These are phyloP conservation scores for Aegilops bicornis DNA, from an alignment of 176 grass and related monocot species.

Conservation along the genomic window DNA sequence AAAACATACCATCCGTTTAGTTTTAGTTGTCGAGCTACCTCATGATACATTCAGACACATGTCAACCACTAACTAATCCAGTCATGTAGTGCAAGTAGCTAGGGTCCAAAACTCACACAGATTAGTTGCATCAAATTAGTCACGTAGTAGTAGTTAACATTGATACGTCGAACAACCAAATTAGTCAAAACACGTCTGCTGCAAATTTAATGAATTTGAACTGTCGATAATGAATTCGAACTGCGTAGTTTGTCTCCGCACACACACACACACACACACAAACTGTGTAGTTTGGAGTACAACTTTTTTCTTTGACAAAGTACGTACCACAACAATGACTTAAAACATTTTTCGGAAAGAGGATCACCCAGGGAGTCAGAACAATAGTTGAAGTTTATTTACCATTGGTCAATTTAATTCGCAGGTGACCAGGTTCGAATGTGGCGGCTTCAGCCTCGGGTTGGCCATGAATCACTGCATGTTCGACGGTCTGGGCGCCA, in stretches of 20 bases:
- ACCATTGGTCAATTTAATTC: not conserved
- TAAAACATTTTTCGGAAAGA: too few relatives aligned
- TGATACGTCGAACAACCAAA: not conserved
- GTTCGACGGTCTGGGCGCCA: slow-evolving; percentile 87
- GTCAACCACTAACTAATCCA: not conserved
- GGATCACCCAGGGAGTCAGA: too few relatives aligned
- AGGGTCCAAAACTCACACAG: not conserved
- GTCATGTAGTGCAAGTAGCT: not conserved
- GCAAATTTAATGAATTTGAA: not conserved
- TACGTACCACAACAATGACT: too few relatives aligned
- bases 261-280: too few relatives aligned
- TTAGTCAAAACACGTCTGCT: not conserved
- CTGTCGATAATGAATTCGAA: not conserved
- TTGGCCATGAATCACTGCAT: slow-evolving; percentile 96
- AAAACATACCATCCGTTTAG: not conserved
- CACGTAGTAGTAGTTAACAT: too few relatives aligned
- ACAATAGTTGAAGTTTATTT: not conserved
- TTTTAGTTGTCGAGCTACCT: not conserved
- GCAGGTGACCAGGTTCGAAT: slow-evolving; percentile 86
- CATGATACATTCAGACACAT: not conserved
- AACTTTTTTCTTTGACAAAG: too few relatives aligned
- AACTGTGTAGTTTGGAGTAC: not conserved
- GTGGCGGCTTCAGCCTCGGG: slow-evolving; percentile 78
- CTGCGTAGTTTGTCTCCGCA: not conserved
- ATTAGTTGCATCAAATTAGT: not conserved